phyloP scores from a whole-genome alignment of 805 yeast genomes.

The Danielozyma ontarioensis region DNA sequence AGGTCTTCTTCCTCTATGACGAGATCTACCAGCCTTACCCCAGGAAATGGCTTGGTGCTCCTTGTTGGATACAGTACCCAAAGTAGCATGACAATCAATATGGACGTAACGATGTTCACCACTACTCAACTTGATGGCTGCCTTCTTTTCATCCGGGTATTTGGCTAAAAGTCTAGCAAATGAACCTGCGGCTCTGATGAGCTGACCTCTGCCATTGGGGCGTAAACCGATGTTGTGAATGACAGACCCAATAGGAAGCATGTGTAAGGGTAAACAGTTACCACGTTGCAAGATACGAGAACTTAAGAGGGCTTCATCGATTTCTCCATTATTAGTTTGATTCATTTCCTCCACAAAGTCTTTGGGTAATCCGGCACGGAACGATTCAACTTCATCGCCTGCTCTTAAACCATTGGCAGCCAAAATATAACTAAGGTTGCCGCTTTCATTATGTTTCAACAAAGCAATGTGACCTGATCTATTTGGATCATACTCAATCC shows the following conservation, averaged over 20 bases:
- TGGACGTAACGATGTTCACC: conserved; percentile 93
- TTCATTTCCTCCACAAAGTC: conserved; percentile 70
- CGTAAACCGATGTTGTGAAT: conserved; percentile 80
- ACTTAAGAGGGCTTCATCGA: conserved; percentile 87
- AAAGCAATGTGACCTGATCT: conserved; percentile 92
- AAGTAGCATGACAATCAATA: conserved; percentile 83
- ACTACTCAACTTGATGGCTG: conserved; percentile 75
- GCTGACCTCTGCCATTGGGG: conserved; percentile 71
- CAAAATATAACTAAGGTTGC: conserved; percentile 68
- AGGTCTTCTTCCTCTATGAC: conserved; percentile 92
- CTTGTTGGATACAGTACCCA: conserved; percentile 88
- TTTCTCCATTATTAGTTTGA: conserved; percentile 59
- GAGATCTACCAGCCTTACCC: conserved; percentile 96
- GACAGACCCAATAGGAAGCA: conserved; percentile 94
- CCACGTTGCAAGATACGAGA: conserved; percentile 88
- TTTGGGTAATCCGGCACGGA: conserved; percentile 80
- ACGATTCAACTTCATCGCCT: conserved; percentile 88
- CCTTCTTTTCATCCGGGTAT: conserved; percentile 62
- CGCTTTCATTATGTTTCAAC: conserved; percentile 57
- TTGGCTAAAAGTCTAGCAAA: conserved; percentile 85
- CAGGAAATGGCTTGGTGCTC: conserved; percentile 84
- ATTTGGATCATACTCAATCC: conserved; percentile 95
- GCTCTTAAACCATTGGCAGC: conserved; percentile 92
- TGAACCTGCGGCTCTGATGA: conserved; percentile 93
- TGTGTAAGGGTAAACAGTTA: conserved; percentile 84